Evolutionary conservation across 352 stramenopile genomes (phyloP).

Genomic region (Phytophthora hybrid): DNA sequence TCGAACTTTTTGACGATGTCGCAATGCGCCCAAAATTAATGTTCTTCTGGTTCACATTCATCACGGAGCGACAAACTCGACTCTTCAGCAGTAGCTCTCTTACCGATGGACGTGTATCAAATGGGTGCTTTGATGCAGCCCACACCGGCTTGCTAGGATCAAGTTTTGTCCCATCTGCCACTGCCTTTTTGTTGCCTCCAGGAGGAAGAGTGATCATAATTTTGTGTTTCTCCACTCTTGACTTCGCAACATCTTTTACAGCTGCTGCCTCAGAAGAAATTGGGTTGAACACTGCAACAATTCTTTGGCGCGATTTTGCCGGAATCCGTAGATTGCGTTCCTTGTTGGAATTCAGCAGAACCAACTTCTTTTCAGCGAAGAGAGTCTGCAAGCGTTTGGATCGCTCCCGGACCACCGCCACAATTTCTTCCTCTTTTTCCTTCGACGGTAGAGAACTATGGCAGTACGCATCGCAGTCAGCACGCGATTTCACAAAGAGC

Average conservation of each 20-base stretch:
- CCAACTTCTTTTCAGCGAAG: conserved; percentile 74
- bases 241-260: conserved; percentile 61
- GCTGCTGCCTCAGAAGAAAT: conserved; percentile 42
- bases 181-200: conserved; percentile 87
- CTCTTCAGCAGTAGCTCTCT: conserved; percentile 87
- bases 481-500: conserved; percentile 70
- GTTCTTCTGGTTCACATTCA: conserved; percentile 94
- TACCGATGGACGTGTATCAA: conserved; percentile 81
- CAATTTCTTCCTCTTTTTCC: conserved; percentile 86
- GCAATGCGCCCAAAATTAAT: conserved; percentile 92
- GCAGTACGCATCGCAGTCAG: conserved; percentile 79
- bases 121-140: conserved; percentile 81
- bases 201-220: conserved; percentile 88
- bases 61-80: conserved; percentile 85
- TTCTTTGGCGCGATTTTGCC: conserved; percentile 77
- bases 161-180: conserved; percentile 62
- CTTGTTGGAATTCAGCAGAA: conserved; percentile 69
- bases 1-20: conserved; percentile 87
- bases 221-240: conserved; percentile 88
- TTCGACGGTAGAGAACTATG: conserved; percentile 62
- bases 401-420: conserved; percentile 79
- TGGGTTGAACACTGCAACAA: conserved; percentile 84
- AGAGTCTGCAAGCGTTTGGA: conserved; percentile 72
- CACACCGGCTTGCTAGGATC: conserved; percentile 70
- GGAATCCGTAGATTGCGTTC: conserved; percentile 84